phyloP scores from a whole-genome alignment of 768 basidiomycete species.

The Leucocoprinus sp. region DNA sequence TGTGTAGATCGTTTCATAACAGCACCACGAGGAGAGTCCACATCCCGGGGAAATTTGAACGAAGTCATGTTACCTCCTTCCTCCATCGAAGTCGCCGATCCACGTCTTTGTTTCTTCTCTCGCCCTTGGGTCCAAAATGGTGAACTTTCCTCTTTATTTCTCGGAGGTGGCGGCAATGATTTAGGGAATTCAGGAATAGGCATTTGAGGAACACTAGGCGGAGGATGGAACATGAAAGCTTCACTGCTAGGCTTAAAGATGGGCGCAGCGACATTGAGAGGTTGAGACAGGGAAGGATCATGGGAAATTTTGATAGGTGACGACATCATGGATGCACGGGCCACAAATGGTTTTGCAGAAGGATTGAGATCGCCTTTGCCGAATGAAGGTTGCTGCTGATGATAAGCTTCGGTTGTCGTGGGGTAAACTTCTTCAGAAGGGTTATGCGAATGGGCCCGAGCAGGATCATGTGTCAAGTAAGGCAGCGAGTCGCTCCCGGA shows the following conservation, averaged over 20 bases:
- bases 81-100: slow-evolving; percentile 34
- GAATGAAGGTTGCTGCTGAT: slow-evolving; percentile 17
- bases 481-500: slow-evolving; percentile 58
- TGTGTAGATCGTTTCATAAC: slow-evolving; percentile 32
- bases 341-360: slow-evolving; percentile 77
- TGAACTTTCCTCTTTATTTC: slow-evolving; percentile 25
- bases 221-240: slow-evolving; percentile 71
- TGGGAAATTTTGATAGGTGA: slow-evolving; percentile 17
- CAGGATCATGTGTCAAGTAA: slow-evolving; percentile 53
- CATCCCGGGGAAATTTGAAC: slow-evolving; percentile 63
- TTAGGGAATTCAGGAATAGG: slow-evolving; percentile 20
- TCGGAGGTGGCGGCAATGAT: slow-evolving; percentile 21
- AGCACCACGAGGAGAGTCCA: slow-evolving; percentile 38
- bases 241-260: slow-evolving; percentile 63
- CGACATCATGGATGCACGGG: slow-evolving; percentile 38
- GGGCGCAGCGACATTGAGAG: slow-evolving; percentile 70
- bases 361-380: slow-evolving; percentile 53
- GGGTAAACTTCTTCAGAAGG: slow-evolving; percentile 26
- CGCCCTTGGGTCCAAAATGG: slow-evolving; percentile 58
- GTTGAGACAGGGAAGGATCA: slow-evolving; percentile 42
- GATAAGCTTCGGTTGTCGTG: slow-evolving; percentile 11
- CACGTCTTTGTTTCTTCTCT: slow-evolving; percentile 69
- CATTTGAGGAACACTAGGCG: slow-evolving; percentile 57
- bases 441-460: slow-evolving; percentile 55
- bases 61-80: slow-evolving; percentile 64